Base-by-base conservation (phyloP, 2,329 filamentous ascomycete species). In the Metarhizium brunneum region DNA sequence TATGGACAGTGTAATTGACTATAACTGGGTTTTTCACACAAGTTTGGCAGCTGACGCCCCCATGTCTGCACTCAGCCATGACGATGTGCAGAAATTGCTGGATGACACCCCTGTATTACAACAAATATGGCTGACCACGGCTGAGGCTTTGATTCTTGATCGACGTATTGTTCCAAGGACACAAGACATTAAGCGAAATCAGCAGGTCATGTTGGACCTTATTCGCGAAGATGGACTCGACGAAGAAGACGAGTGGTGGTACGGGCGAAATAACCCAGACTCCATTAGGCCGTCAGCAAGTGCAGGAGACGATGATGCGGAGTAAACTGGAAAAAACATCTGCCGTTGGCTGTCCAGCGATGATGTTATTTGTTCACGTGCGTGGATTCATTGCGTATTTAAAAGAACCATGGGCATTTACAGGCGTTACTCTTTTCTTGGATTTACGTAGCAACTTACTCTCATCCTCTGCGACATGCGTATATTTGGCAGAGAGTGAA, bases 191-290 rank as follows among this genome's bases (percentile, higher is more conserved):
- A 83, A 83, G 64, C 76, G 83, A 45, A 85, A 85, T 55, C 79
- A 78, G 13, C 76, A 82, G 59, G 78, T 86, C 29, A 76, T 86
- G 69, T 68, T 85, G 54, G 81, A 85, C 57, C 71, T 86, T n/a
- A 85, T 86, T 59, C 76, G 78, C 51, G 82, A 85, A 57, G 80
- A 84, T 54, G 81, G 79, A 18, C 68, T 78, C 20, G 77, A 77
- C 20, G 78, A 82, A 55, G 77, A 83, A 64, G 83, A 86, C 58
- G 78, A 84, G 60, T 86, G 83, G 81, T 77, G 78, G 72, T 84
- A 84, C 61, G 80, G 81, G 49, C 75, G 74, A 53, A 71, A 69
- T 38, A 74, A 76, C 2, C 75, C 78, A n/a, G 78, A 79, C 36
- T 80, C 78, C n/a, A 73, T 83, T 50, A 74, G 76, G 42, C 79